Conservation (phyloP, 306 rosid genomes). For the Alnus glutinosa region DNA sequence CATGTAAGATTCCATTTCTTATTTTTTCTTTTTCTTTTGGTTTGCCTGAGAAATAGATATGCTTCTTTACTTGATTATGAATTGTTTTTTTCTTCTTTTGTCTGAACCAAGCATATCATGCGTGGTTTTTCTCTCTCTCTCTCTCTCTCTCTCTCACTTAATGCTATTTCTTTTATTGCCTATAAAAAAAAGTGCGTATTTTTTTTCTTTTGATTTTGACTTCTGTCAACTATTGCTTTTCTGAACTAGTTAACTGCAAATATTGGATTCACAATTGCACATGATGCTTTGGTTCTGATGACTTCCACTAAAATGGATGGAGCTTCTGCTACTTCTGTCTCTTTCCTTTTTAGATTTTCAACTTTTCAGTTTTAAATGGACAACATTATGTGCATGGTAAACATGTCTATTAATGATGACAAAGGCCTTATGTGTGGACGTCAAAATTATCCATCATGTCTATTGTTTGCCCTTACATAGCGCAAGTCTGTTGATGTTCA, state of each 20-base stretch:
- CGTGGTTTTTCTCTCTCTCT: background rate
- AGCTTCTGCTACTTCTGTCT: background rate
- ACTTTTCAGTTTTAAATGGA: background rate
- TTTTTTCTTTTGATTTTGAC: background rate
- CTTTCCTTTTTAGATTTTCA: background rate
- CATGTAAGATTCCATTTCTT: conserved; percentile 57
- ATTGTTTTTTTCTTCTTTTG: background rate
- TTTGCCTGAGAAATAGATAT: background rate
- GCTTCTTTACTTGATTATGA: background rate
- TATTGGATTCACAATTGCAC: background rate
- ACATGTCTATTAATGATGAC: background rate
- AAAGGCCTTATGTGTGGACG: background rate
- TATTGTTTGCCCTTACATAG: background rate
- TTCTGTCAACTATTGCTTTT: background rate
- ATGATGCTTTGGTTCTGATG: background rate
- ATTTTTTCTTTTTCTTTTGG: background rate
- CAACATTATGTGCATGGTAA: no score
- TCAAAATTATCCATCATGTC: background rate
- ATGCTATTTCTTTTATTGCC: no score
- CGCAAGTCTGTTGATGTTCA: background rate
- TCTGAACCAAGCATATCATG: background rate
- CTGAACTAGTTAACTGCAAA: background rate
- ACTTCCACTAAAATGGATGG: background rate
- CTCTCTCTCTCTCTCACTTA: no score
- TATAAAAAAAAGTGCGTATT: no score